Base-by-base conservation (phyloP, 1,139 yeast species). In the Lizanozyma gosingica region DNA sequence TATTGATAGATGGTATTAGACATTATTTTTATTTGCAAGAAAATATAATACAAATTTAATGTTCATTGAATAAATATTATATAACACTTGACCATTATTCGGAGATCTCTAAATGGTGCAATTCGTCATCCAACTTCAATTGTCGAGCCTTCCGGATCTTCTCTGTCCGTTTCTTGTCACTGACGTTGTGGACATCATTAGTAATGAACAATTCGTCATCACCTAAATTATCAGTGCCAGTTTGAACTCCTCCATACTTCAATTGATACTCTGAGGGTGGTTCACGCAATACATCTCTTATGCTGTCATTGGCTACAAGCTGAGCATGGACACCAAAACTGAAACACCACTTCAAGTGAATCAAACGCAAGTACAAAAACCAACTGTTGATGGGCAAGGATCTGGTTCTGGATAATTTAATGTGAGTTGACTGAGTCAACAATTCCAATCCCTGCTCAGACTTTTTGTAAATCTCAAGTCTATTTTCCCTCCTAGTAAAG, bases 341-440 rank as follows among this genome's bases (percentile, higher is more conserved):
- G 52, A 78, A 81, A n/a, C 80, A 70, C 83, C 87, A 83, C 51
- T 77, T 76, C 53, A 83, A 66, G 47, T 76, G 79, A 42, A 79
- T 71, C 41, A 82, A 63, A 43, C 88, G 66, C 39, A 79, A 57
- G 49, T 80, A 75, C 43, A 80, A 71, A 47, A 65, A 73, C 94
- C 94, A 83, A 22, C 82, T 69, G 46, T 72, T 75, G 34, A 83
- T 73, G n/a, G 78, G 70, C 40, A 83, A 60, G 3, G 80, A 65
- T 53, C 71, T 76, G 33, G 77, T 64, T 49, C 76, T 74, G 17
- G 78, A 71, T 40, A 81, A 57, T 46, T 73, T 76, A 44, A 80
- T 65, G 42, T 74, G 77, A 2, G 80, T 67, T 2, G 65, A 56
- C 0, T 55, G 43, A 35, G 54, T 53, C 22, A 59, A 44, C n/a